Evolutionary conservation across 805 yeast species (phyloP).

Genomic region (Lachancea quebecensis): DNA sequence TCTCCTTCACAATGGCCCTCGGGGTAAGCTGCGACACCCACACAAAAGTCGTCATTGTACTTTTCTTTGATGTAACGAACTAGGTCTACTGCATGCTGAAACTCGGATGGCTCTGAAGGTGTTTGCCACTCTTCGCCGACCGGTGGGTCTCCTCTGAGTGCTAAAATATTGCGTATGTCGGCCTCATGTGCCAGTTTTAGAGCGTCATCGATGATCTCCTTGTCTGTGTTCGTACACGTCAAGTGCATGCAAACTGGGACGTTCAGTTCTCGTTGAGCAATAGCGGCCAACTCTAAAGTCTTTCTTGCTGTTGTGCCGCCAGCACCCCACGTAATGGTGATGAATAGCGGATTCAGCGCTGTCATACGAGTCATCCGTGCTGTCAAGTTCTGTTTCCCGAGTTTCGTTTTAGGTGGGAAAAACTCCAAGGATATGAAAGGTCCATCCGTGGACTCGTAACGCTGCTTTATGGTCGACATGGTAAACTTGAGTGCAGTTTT

Average conservation of each 20-base stretch:
- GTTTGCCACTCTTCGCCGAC: conserved; percentile 42
- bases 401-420: conserved; percentile 94
- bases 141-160: conserved; percentile 94
- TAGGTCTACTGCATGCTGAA: conserved; percentile 76
- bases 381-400: conserved; percentile 75
- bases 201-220: conserved; percentile 70
- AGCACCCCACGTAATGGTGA: conserved; percentile 98
- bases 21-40: conserved; percentile 97
- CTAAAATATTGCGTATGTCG: conserved; percentile 87
- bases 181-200: conserved; percentile 57
- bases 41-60: conserved; percentile 77
- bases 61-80: conserved; percentile 67
- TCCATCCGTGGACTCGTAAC: conserved; percentile 43
- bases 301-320: conserved; percentile 91
- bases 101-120: conserved; percentile 42
- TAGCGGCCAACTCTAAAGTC: conserved; percentile 73
- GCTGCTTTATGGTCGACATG: conserved; percentile 36
- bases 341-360: conserved; percentile 78
- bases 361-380: conserved; percentile 88
- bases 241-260: conserved; percentile 91
- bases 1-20: conserved; percentile 92
- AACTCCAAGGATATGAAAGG: conserved; percentile 83
- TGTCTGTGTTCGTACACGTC: conserved; percentile 92
- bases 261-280: conserved; percentile 67
- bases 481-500: no score